A percentile compares a stretch with the other conserved stretches of the same genome.
These are phyloP conservation scores for Striga hermonthica DNA, from an alignment of 305 asterid genomes.

Conservation along the genomic window DNA sequence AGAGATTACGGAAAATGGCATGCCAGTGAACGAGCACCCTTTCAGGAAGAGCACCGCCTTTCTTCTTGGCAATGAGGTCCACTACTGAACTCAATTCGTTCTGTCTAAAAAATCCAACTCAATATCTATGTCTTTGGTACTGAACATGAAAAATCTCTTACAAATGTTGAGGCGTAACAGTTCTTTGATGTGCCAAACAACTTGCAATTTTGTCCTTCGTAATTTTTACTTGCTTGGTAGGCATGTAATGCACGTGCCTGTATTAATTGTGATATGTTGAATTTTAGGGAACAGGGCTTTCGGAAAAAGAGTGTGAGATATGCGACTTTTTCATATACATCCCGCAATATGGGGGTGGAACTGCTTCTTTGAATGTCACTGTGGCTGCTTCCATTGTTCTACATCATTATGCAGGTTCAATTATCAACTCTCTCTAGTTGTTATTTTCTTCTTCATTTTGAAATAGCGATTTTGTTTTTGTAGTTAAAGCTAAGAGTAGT, in stretches of 20 bases:
- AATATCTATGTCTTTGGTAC: no score
- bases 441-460: no score
- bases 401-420: slow-evolving; percentile 86
- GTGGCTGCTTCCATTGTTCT: slow-evolving; percentile 90
- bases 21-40: slow-evolving; percentile 72
- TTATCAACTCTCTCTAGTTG: background rate
- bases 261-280: slow-evolving; percentile 1
- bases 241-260: background rate
- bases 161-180: background rate
- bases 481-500: background rate
- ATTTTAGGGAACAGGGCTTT: slow-evolving; percentile 79
- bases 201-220: slow-evolving; percentile 15
- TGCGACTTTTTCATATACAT: slow-evolving; percentile 88
- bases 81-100: slow-evolving; percentile 22
- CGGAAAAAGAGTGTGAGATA: slow-evolving; percentile 80
- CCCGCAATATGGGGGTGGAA: slow-evolving; percentile 93
- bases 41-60: slow-evolving; percentile 84
- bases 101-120: background rate
- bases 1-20: slow-evolving; percentile 75
- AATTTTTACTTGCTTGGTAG: slow-evolving; percentile 2
- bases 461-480: background rate
- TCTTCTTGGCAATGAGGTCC: slow-evolving; percentile 92
- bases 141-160: no score
- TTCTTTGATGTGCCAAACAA: slow-evolving; percentile 14
- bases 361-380: slow-evolving; percentile 91